Conservation (phyloP, 768 basidiomycete species). For the Clitopilus hobsonii region DNA sequence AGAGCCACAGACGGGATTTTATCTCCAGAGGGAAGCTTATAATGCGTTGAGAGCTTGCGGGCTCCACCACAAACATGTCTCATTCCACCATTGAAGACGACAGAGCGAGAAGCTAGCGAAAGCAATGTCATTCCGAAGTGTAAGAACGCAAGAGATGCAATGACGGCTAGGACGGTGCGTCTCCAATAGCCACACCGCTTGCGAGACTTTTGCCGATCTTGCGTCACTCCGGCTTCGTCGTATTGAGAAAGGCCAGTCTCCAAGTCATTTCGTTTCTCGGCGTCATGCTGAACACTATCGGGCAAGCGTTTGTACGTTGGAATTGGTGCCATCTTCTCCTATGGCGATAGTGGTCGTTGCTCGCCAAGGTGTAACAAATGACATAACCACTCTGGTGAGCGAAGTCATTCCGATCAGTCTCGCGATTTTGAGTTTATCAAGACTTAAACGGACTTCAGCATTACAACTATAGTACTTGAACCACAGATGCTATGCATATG, state of each 20-base stretch:
- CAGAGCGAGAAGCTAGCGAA: neutral
- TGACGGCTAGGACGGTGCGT: neutral
- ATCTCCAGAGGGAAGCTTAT: slow-evolving; percentile 60
- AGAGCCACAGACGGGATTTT: slow-evolving; percentile 65
- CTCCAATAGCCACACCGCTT: neutral
- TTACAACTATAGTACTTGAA: too few species aligned
- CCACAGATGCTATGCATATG: neutral
- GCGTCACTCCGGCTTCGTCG: neutral
- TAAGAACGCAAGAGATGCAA: neutral
- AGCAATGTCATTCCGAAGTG: neutral
- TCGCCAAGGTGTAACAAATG: neutral
- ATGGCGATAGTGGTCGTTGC: neutral
- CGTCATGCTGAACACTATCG: neutral
- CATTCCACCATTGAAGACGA: neutral
- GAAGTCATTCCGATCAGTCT: too few species aligned
- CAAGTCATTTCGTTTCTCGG: neutral
- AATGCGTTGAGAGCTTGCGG: slow-evolving; percentile 38
- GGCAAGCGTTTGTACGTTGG: neutral
- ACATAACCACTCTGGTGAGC: too few species aligned
- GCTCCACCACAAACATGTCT: slow-evolving; percentile 6
- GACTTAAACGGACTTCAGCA: too few species aligned
- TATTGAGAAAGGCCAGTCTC: neutral
- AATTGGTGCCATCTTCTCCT: neutral
- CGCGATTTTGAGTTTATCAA: too few species aligned
- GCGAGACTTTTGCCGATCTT: neutral